phyloP scores from a whole-genome alignment of 2,329 filamentous ascomycete species.

The Pseudogymnoascus sp. region DNA sequence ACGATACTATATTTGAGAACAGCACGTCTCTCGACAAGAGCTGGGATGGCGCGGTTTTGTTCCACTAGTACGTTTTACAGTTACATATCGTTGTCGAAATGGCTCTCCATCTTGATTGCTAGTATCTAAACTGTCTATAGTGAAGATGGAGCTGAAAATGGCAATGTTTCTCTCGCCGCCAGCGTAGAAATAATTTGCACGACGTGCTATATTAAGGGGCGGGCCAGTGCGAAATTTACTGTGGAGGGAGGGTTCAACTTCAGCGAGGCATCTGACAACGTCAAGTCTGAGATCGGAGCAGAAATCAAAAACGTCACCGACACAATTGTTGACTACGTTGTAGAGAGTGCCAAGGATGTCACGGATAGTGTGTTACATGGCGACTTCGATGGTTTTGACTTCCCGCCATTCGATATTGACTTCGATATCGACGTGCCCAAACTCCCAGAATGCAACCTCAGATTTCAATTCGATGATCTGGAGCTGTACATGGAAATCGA shows the following conservation, averaged over 20 bases:
- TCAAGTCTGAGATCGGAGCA: slow-evolving; percentile 28
- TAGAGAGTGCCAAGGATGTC: slow-evolving; percentile 20
- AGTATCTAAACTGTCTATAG: not conserved
- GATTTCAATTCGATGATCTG: slow-evolving; percentile 42
- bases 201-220: slow-evolving; percentile 44
- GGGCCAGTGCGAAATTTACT: slow-evolving; percentile 36
- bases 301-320: slow-evolving; percentile 32
- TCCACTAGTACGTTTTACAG: slow-evolving; percentile 25
- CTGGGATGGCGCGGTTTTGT: slow-evolving; percentile 34
- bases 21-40: slow-evolving; percentile 33
- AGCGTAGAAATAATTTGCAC: slow-evolving; percentile 39
- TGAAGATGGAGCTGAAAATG: slow-evolving; percentile 13
- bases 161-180: slow-evolving; percentile 18
- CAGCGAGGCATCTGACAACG: slow-evolving; percentile 28
- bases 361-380: slow-evolving; percentile 20
- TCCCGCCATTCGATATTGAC: slow-evolving; percentile 34
- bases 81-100: slow-evolving; percentile 14
- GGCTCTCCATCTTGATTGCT: not conserved
- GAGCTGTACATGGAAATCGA: slow-evolving; percentile 46
- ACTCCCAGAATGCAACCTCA: slow-evolving; percentile 37
- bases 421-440: slow-evolving; percentile 38
- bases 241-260: slow-evolving; percentile 37
- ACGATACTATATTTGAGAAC: slow-evolving; percentile 24
- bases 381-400: slow-evolving; percentile 26
- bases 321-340: slow-evolving; percentile 22